Evolutionary conservation across 225 moss, liverwort and hornwort species (phyloP), one percentile per base, ranked within the genome.

Genomic region (Straminergon stramineum): DNA sequence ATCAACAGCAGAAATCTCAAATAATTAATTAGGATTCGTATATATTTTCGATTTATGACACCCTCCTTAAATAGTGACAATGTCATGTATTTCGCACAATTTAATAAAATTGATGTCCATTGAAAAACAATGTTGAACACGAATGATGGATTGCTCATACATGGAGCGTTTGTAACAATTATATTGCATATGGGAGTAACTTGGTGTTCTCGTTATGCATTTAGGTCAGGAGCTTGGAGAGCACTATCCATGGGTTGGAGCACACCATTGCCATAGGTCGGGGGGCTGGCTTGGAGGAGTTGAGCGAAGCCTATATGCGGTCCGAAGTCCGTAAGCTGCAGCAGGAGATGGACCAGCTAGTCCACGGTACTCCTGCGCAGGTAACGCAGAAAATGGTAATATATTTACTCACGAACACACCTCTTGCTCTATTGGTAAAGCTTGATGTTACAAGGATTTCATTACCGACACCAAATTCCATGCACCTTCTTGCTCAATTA

Each of bases 341-440:
- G 88, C 95, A 97, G 93, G 97, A 98, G 94, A 95, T 95, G 95
- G 93, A 97, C 87, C 95, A 97, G 88, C 95, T 98, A 31, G 95
- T 98, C 83, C 96, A 97, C 84, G 98, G 97, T 55, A 95, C 97
- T 89, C 94, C 95, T 84, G 94, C 93, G 74, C 95, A 98, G 95
- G 95, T 98, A 87, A 55, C 45, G 0, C 63, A 63, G 43, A 64
- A 73, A 86, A 90, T 86, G 90, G 90, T 90, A 90, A 90, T 86
- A 74, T 71, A 17, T 64, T 55, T 34, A 55, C 23, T 1, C 43
- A 7, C 27, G 2, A n/a, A 20, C 28, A 5, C 9, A 13, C 56
- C 82, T 73, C 22, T 61, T 52, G 28, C 16, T 70, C 15, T 71
- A 32, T 48, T 81, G 60, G 60, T 27, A 70, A 37, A 70, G 58